Base-by-base conservation (phyloP, 805 yeast species). In the Millerozyma acaciae region DNA sequence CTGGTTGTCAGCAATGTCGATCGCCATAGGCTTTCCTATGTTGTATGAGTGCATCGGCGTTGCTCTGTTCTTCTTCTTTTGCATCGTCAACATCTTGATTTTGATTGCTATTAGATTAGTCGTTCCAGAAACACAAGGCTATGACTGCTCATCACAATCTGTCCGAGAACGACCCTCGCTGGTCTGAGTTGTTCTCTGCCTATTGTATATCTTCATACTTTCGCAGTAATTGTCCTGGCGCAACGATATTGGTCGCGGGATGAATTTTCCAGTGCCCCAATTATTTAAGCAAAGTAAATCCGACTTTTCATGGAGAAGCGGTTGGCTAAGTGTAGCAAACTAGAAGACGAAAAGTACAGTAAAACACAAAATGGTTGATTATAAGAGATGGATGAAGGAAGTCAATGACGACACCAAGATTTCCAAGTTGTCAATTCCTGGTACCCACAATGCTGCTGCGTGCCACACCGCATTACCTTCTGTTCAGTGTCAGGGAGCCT, bases 381-480 rank as follows among this genome's bases (percentile, higher is more conserved):
- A 60, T 45, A 51, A 57, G 42, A 50, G 52, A 20, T 83, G 90
- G 93, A 56, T 78, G 63, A 51, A 57, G 21, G 65, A 68, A 8
- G 49, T 81, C 37, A 55, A 62, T 33, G 84, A 80, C 49, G 63
- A 76, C 52, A 60, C 70, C 14, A 48, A 48, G 25, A 40, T 84
- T 21, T 65, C 81, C 3, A 60, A 69, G 36, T 64, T 84, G 33
- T 65, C 89, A 0, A 64, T 84, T 32, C 88, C 90, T 7, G 93
- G 93, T n/a, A 83, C 90, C n/a, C 93, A 84, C 60, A 83, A 84
- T 52, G 70, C 85, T 26, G 86, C 83, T 9, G 90, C 90, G 5
- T 76, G 73, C 45, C 79, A 80, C 51, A 62, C 72, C 6, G 81
- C 89, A 2, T 59, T 81, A 28, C 90, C 90, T 18, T 76, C 86